These are phyloP conservation scores for Huntiella moniliformis DNA, from an alignment of 2,329 filamentous ascomycete genomes.

Conservation along the genomic window DNA sequence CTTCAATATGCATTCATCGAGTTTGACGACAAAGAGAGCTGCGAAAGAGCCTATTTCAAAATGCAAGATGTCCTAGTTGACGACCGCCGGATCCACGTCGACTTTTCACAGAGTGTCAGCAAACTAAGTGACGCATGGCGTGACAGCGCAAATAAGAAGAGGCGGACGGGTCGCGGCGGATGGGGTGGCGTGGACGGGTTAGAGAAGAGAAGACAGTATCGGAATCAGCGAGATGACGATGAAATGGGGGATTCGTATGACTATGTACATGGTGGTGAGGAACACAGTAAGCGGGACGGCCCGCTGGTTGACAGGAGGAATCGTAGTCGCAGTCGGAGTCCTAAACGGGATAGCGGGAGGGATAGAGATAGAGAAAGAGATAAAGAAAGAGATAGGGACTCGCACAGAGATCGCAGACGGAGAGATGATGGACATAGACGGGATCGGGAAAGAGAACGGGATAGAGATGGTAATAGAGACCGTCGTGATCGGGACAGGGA, in stretches of 20 bases:
- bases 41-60: slow-evolving; percentile 92
- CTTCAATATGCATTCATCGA: slow-evolving; percentile 97
- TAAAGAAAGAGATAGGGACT: slow-evolving; percentile 3
- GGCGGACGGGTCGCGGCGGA: slow-evolving; percentile 48
- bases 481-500: not conserved
- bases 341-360: slow-evolving; percentile 6
- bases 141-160: slow-evolving; percentile 65
- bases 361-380: slow-evolving; percentile 5
- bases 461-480: not conserved
- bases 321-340: slow-evolving; percentile 17
- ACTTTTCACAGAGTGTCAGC: slow-evolving; percentile 89
- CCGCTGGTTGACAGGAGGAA: not conserved
- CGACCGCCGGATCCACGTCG: slow-evolving; percentile 91
- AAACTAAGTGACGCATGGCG: slow-evolving; percentile 84
- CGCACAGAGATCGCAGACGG: slow-evolving; percentile 16
- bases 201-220: slow-evolving; percentile 81
- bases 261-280: slow-evolving; percentile 65
- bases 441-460: not conserved
- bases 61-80: slow-evolving; percentile 97
- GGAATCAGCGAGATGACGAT: slow-evolving; percentile 30
- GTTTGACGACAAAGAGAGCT: slow-evolving; percentile 79
- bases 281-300: slow-evolving; percentile 25
- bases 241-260: slow-evolving; percentile 30
- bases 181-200: slow-evolving; percentile 80
- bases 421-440: not conserved